Percentiles rank a stretch among this genome's conserved stretches.
phyloP scores from a whole-genome alignment of 495 filamentous ascomycete species.

The Annulohypoxylon stygium region DNA sequence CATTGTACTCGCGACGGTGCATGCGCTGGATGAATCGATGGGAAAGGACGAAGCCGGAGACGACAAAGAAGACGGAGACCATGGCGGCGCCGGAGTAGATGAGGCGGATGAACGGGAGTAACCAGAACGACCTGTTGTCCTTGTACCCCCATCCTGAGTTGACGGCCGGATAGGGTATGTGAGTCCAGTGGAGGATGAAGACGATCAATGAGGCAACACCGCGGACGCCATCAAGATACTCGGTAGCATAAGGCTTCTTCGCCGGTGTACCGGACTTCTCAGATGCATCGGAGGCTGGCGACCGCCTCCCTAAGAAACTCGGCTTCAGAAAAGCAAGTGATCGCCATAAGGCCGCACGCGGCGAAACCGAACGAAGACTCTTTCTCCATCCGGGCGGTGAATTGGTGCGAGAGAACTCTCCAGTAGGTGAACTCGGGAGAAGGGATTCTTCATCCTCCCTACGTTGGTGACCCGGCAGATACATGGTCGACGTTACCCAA shows the following conservation, averaged over 20 bases:
- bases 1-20: constrained; percentile 51
- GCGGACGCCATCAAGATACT: constrained; percentile 63
- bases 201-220: constrained; percentile 65
- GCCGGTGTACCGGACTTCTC: constrained; percentile 29
- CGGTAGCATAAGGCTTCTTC: constrained; percentile 52
- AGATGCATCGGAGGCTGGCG: constrained; percentile 21
- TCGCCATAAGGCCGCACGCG: constrained; percentile 32
- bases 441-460: constrained; percentile 48
- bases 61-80: constrained; percentile 77
- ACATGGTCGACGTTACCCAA: constrained; percentile 39
- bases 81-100: constrained; percentile 73
- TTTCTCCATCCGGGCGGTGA: constrained; percentile 18
- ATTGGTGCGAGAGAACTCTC: constrained; percentile 23
- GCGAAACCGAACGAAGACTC: constrained; percentile 24
- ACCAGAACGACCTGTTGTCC: constrained; percentile 54
- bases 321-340: constrained; percentile 41
- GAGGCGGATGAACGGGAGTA: constrained; percentile 73
- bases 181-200: constrained; percentile 60
- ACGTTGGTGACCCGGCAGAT: constrained; percentile 25
- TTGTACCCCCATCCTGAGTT: constrained; percentile 61
- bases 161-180: constrained; percentile 54
- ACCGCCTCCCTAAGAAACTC: constrained; percentile 41
- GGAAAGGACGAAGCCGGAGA: constrained; percentile 74
- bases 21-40: constrained; percentile 64
- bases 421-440: constrained; percentile 34